Percentiles rank a stretch among this genome's conserved stretches.
Conservation (phyloP, 2,329 filamentous ascomycete species). For the Claviceps pazoutovae region DNA sequence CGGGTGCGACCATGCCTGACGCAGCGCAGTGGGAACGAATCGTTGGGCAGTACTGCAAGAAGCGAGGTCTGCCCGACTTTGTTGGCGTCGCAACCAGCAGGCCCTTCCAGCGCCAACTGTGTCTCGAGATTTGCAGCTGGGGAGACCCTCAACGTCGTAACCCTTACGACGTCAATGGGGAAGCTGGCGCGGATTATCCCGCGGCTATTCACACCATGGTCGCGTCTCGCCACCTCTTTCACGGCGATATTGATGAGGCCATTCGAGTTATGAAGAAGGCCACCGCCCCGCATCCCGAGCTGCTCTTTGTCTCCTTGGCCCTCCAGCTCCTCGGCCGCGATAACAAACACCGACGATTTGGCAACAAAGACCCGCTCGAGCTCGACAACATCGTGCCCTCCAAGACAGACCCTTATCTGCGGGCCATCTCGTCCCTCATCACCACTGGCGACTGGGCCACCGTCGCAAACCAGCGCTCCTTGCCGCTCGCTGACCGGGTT, state of each 20-base stretch:
- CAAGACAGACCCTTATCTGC: constrained; percentile 63
- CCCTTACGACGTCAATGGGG: constrained; percentile 28
- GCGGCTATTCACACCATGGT: constrained; percentile 54
- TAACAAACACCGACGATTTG: constrained; percentile 20
- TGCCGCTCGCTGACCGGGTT: constrained; percentile 61
- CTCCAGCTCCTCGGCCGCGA: constrained; percentile 47
- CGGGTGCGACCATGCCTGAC: constrained; percentile 32
- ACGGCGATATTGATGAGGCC: constrained; percentile 53
- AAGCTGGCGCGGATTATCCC: constrained; percentile 31
- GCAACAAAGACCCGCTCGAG: constrained; percentile 36
- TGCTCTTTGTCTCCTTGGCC: constrained; percentile 54
- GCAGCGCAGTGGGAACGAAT: constrained; percentile 43
- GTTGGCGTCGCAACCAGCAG: constrained; percentile 49
- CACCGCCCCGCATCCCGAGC: constrained; percentile 46
- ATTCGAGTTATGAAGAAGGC: constrained; percentile 56
- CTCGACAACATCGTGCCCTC: constrained; percentile 46
- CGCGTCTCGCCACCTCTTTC: constrained; percentile 62
- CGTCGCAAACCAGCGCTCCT: constrained; percentile 57
- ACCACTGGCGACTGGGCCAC: constrained; percentile 62
- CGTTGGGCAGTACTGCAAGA: constrained; percentile 50
- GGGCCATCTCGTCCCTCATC: constrained; percentile 66
- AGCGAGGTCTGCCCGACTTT: constrained; percentile 46
- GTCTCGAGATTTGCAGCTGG: constrained; percentile 62
- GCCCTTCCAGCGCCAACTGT: constrained; percentile 59
- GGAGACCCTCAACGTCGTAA: constrained; percentile 40